Conservation (phyloP, 176 grass and related monocot species). For the Pontederia crassipes region DNA sequence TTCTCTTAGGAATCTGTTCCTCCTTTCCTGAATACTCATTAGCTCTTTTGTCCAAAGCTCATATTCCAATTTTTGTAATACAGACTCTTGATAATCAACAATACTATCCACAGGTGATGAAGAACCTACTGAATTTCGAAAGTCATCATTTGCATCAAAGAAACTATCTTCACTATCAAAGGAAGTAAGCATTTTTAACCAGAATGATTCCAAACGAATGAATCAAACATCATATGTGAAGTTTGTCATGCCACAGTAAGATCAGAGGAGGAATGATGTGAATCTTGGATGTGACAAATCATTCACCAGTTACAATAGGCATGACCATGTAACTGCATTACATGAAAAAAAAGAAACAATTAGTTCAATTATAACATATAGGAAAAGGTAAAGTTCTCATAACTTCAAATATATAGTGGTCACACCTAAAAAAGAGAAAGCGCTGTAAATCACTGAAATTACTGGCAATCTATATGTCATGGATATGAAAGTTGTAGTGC, state of each 20-base stretch:
- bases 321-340: too few relatives aligned
- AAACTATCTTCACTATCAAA: background rate
- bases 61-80: conserved; percentile 23
- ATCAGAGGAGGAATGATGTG: background rate
- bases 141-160: conserved; percentile 39
- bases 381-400: background rate
- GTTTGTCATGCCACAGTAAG: background rate
- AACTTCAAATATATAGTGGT: background rate
- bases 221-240: background rate
- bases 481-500: too few relatives aligned
- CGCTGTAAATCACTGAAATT: background rate
- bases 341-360: background rate
- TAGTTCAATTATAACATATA: background rate
- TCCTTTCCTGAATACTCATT: conserved; percentile 62
- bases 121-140: conserved; percentile 32
- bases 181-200: conserved; percentile 1
- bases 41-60: conserved; percentile 39
- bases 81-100: conserved; percentile 24
- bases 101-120: conserved; percentile 36
- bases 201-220: background rate
- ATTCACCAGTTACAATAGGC: background rate
- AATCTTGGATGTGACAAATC: too few relatives aligned
- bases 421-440: too few relatives aligned
- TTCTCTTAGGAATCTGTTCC: conserved; percentile 49
- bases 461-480: too few relatives aligned